phyloP scores from a whole-genome alignment of 179 eudicot species.

The Carnegiea gigantea region DNA sequence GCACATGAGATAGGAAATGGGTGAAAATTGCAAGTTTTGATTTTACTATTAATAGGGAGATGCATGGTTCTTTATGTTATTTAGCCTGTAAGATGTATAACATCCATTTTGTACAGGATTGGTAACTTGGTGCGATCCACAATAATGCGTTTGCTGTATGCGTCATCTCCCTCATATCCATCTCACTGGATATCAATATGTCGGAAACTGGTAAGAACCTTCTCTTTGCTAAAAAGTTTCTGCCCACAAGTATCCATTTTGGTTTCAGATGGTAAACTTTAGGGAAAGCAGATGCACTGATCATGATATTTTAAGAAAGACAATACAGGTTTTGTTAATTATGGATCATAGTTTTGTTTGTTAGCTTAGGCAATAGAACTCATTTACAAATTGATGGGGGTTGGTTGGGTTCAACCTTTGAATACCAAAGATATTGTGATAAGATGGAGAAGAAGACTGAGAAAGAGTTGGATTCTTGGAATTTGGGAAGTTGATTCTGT shows the following conservation, averaged over 20 bases:
- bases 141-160: constrained; percentile 86
- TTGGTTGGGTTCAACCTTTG: too few species aligned
- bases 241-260: not conserved
- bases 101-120: constrained; percentile 52
- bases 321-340: not conserved
- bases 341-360: not conserved
- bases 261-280: not conserved
- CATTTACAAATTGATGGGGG: not conserved
- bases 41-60: not conserved
- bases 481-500: too few species aligned
- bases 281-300: not conserved
- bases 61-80: not conserved
- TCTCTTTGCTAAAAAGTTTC: not conserved
- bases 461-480: too few species aligned
- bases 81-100: constrained; percentile 2
- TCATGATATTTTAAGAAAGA: not conserved
- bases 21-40: not conserved
- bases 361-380: not conserved
- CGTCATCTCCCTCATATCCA: constrained; percentile 82
- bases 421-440: not conserved
- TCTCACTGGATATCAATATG: constrained; percentile 90
- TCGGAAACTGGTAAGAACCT: constrained; percentile 60
- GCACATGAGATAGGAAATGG: not conserved
- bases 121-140: constrained; percentile 81
- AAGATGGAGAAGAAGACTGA: too few species aligned